These are phyloP conservation scores for Naematelia encephala DNA, from an alignment of 768 basidiomycete genomes.

Conservation along the genomic window DNA sequence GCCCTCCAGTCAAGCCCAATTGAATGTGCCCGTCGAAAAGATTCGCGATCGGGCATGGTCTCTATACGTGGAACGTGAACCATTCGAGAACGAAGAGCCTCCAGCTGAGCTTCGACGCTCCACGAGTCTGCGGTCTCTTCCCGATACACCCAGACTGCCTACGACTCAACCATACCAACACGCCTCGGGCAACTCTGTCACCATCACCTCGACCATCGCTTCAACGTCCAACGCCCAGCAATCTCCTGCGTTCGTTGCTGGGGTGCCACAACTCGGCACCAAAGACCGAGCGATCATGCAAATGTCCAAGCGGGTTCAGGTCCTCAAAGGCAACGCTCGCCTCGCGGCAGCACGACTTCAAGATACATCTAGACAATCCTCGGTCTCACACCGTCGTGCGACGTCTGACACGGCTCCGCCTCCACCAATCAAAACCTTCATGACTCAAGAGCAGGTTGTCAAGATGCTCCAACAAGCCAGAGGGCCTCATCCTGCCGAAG, in stretches of 20 bases:
- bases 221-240: constrained; percentile 55
- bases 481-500: constrained; percentile 21
- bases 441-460: constrained; percentile 37
- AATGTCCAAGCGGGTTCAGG: constrained; percentile 49
- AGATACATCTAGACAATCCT: neutral
- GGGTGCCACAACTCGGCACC: constrained; percentile 13
- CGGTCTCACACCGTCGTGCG: constrained; percentile 3
- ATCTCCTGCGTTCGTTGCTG: constrained; percentile 26
- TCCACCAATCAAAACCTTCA: constrained; percentile 20
- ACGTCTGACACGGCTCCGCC: neutral
- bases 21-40: constrained; percentile 24
- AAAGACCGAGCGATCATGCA: constrained; percentile 45
- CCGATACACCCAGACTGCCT: constrained; percentile 32
- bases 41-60: constrained; percentile 41
- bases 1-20: constrained; percentile 7
- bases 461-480: constrained; percentile 35
- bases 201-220: constrained; percentile 83
- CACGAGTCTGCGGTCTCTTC: constrained; percentile 44
- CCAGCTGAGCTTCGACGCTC: constrained; percentile 42
- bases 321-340: constrained; percentile 43
- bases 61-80: constrained; percentile 39
- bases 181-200: constrained; percentile 92
- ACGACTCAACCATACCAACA: constrained; percentile 54
- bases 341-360: constrained; percentile 13
- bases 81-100: constrained; percentile 34